Evolutionary conservation across 2,329 filamentous ascomycete genomes (phyloP).

Genomic region (Alternaria triticimaculans): DNA sequence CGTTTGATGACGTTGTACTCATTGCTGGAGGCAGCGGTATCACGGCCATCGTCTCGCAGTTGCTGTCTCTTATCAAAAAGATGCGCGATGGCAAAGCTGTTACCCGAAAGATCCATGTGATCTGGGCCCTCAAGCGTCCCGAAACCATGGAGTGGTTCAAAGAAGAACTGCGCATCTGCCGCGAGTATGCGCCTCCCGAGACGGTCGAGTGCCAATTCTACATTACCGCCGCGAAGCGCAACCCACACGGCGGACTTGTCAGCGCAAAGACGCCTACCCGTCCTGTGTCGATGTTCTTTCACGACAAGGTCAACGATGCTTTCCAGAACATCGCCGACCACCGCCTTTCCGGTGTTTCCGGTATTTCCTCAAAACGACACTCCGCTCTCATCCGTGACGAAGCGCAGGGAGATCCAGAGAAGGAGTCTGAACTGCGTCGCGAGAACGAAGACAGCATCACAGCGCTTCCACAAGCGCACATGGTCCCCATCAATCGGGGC

Average conservation of each 20-base stretch:
- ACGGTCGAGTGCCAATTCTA: constrained; percentile 94
- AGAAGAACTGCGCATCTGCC: constrained; percentile 89
- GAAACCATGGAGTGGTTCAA: constrained; percentile 98
- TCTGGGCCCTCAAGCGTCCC: constrained; percentile 91
- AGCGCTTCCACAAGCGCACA: constrained; percentile 70
- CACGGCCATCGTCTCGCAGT: constrained; percentile 88
- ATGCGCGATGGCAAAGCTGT: constrained; percentile 96
- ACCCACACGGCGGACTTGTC: constrained; percentile 55
- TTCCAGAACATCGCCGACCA: constrained; percentile 87
- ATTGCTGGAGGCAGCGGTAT: constrained; percentile 95
- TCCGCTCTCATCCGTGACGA: constrained; percentile 83
- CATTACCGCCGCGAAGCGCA: constrained; percentile 78
- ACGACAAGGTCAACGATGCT: constrained; percentile 86
- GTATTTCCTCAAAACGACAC: constrained; percentile 65
- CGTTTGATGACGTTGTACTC: constrained; percentile 91
- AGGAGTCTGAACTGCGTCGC: constrained; percentile 77
- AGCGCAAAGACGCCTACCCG: constrained; percentile 59
- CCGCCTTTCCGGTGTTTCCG: constrained; percentile 52
- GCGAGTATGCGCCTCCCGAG: constrained; percentile 85
- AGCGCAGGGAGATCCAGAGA: constrained; percentile 77
- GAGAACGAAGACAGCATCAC: constrained; percentile 88
- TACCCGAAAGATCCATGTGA: constrained; percentile 85
- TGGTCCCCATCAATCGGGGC: constrained; percentile 34
- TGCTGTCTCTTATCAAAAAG: constrained; percentile 92
- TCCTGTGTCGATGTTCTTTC: constrained; percentile 76